Evolutionary conservation across 108 stramenopile species (phyloP), one percentile per base, ranked within the genome.

Genomic region (Chaetoceros tenuissimus): DNA sequence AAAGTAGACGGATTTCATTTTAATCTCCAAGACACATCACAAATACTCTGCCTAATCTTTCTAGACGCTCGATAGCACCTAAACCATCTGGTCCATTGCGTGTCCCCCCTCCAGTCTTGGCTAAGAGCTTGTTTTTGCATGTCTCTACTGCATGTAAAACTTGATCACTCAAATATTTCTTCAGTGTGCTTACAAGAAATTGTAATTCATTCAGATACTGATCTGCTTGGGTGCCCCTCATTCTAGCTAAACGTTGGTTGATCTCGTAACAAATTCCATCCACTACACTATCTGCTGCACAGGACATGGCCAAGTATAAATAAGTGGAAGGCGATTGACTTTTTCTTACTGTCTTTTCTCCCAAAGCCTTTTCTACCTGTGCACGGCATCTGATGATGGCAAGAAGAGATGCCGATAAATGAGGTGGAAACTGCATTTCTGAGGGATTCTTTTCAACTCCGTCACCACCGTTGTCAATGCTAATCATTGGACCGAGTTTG

Each of bases 51-150:
- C 89, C 89, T 28, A 85, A 77, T 50, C 89, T 64, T 57, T 91
- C 89, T 44, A 91, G 57, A 26, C 84, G 81, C 56, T 91, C 89
- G 19, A 91, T 27, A 0, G 78, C 81, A 8, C 81, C 80, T 3
- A 91, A 69, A 24, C 89, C 89, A 54, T 90, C 85, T n/a, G 89
- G 89, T 13, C 89, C 89, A 49, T 85, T 72, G 8, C 80, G 77
- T 60, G 80, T 71, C 40, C 60, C 51, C 13, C 59, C 66, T 25
- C 80, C 79, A 8, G 84, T 75, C 53, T 83, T 83, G 18, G 72
- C 57, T 22, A 62, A 56, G 7, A 87, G 65, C 84, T 81, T 85
- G 40, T 77, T 58, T 25, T 76, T 72, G 8, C 81, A 81, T 28
- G 70, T 71, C 21, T 84, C 81, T 7, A 82, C 66, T 19, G 83